phyloP scores from a whole-genome alignment of 2,329 filamentous ascomycete species.

The Daldinia sp. region DNA sequence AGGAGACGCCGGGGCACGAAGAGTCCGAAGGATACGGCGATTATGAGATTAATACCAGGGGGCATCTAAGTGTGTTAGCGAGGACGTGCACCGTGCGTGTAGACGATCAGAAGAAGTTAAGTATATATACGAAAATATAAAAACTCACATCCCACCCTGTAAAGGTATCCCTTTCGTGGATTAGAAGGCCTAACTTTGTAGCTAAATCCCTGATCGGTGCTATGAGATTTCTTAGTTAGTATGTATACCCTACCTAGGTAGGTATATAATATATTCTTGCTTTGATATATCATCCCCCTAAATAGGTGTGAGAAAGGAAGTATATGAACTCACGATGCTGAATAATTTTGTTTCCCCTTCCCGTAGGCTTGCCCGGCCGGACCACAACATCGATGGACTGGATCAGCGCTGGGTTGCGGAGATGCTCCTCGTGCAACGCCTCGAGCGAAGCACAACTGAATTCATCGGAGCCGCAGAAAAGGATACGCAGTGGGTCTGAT shows the following conservation, averaged over 20 bases:
- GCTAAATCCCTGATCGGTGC: constrained; percentile 78
- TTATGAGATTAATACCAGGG: constrained; percentile 73
- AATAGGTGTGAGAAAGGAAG: background rate
- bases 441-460: constrained; percentile 84
- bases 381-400: constrained; percentile 86
- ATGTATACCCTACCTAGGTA: too few relatives aligned
- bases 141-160: constrained; percentile 75
- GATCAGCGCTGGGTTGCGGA: constrained; percentile 62
- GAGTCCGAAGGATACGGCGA: constrained; percentile 94
- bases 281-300: background rate
- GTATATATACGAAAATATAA: background rate
- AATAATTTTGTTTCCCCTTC: constrained; percentile 75
- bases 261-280: too few relatives aligned
- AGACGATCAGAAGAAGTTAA: background rate
- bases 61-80: constrained; percentile 58
- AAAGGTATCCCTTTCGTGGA: constrained; percentile 84
- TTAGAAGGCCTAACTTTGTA: constrained; percentile 65
- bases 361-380: constrained; percentile 78
- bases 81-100: background rate
- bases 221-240: constrained; percentile 46
- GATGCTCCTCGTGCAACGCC: constrained; percentile 71
- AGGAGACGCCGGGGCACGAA: constrained; percentile 84
- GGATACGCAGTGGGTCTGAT: constrained; percentile 75
- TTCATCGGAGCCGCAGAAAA: constrained; percentile 93
- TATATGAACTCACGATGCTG: constrained; percentile 63